A percentile compares a stretch with the other conserved stretches of the same genome.
Evolutionary conservation across 345 rosid species (phyloP).

Genomic region (Eucalyptus microcorys): DNA sequence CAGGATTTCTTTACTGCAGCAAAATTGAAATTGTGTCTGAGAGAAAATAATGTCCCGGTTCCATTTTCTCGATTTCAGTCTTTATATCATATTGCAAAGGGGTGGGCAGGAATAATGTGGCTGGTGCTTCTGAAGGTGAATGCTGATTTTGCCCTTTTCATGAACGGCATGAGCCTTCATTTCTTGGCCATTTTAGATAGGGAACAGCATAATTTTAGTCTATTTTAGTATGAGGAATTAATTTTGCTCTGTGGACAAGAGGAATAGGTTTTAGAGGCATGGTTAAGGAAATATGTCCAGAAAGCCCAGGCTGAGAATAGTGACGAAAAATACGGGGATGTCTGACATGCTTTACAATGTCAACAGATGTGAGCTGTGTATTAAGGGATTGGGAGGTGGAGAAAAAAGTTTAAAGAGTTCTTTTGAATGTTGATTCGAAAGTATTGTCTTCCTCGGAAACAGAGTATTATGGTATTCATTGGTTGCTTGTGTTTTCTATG

Average conservation of each 20-base stretch:
- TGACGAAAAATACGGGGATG: neutral
- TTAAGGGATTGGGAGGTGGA: neutral
- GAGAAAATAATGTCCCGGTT: neutral
- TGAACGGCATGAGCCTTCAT: neutral
- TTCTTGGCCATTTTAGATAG: neutral
- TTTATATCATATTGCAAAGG: neutral
- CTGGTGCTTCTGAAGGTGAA: neutral
- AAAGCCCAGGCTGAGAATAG: neutral
- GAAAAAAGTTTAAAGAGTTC: neutral
- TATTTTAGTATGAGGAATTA: neutral
- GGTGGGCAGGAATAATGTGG: neutral
- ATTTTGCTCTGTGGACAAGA: neutral
- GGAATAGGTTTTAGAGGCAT: neutral
- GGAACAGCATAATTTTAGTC: neutral
- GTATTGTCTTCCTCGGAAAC: neutral
- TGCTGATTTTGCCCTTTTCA: neutral
- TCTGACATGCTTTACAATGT: neutral
- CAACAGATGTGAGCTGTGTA: neutral
- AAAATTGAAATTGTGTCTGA: neutral
- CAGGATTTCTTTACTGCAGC: neutral
- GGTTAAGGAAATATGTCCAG: neutral
- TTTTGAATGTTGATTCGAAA: neutral
- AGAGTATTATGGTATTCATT: neutral
- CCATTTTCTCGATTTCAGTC: neutral
- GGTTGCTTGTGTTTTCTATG: neutral